Conservation (phyloP, 495 filamentous ascomycete species). For the Penicillium cinerascens region DNA sequence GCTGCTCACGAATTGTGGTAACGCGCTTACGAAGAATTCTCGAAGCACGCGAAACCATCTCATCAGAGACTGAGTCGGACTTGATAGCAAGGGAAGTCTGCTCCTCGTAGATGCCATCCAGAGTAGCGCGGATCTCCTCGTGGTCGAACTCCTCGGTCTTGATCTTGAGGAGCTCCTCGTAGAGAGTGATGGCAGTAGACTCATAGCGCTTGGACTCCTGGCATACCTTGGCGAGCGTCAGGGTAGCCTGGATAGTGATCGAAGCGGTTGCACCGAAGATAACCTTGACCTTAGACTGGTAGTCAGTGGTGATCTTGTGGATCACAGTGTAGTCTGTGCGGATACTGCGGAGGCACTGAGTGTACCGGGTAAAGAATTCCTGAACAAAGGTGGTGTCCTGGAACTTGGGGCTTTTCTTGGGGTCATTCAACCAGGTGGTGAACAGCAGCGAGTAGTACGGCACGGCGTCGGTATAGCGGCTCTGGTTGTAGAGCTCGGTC, state of each 20-base stretch:
- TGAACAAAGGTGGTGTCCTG: slow-evolving; percentile 29
- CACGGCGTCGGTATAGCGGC: slow-evolving; percentile 33
- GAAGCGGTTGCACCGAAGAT: slow-evolving; percentile 32
- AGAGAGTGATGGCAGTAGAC: slow-evolving; percentile 28
- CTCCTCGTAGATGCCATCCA: slow-evolving; percentile 37
- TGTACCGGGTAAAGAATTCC: slow-evolving; percentile 32
- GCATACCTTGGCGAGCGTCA: slow-evolving; percentile 36
- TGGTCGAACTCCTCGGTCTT: slow-evolving; percentile 29
- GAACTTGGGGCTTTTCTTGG: slow-evolving; percentile 29
- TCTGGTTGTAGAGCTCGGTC: slow-evolving; percentile 36
- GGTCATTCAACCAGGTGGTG: slow-evolving; percentile 29
- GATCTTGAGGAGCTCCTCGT: slow-evolving; percentile 29
- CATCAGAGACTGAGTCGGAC: slow-evolving; percentile 19
- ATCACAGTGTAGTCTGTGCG: slow-evolving; percentile 27
- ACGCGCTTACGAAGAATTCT: slow-evolving; percentile 28
- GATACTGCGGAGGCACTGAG: slow-evolving; percentile 29
- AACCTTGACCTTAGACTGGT: slow-evolving; percentile 28
- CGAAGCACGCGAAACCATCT: slow-evolving; percentile 26
- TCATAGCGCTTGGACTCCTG: slow-evolving; percentile 36
- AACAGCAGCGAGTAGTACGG: slow-evolving; percentile 31
- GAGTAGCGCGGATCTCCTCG: slow-evolving; percentile 30
- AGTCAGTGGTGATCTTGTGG: slow-evolving; percentile 35
- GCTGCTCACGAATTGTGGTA: slow-evolving; percentile 19
- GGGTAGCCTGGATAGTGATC: slow-evolving; percentile 34
- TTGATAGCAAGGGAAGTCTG: slow-evolving; percentile 23